Conservation (phyloP, 305 asterid species). For the Fraxinus paxiana region DNA sequence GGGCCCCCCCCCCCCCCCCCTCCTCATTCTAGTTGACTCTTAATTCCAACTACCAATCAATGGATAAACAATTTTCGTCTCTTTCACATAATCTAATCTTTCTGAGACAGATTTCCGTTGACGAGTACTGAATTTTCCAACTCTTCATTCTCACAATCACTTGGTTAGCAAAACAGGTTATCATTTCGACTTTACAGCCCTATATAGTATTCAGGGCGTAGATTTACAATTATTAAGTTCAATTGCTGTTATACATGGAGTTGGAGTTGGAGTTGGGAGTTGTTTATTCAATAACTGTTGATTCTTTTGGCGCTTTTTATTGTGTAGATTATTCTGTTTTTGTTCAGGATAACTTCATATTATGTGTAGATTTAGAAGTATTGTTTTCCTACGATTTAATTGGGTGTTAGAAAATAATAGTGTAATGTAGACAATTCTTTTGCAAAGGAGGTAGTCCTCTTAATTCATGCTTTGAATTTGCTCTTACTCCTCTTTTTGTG, state of each 20-base stretch:
- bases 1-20: too few relatives aligned
- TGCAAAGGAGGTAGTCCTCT: neutral
- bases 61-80: neutral
- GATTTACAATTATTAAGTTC: neutral
- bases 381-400: neutral
- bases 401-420: neutral
- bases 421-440: neutral
- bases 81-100: neutral
- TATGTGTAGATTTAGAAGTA: neutral
- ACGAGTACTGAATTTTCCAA: neutral
- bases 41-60: neutral
- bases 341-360: neutral
- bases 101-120: neutral
- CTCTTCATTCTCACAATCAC: neutral
- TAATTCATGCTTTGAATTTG: neutral
- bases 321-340: neutral
- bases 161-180: neutral
- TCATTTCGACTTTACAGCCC: neutral
- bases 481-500: neutral
- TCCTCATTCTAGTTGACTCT: neutral
- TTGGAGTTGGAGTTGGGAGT: neutral
- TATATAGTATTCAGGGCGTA: neutral
- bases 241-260: neutral
- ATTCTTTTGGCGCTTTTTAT: neutral
- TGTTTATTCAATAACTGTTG: neutral